These are phyloP conservation scores for Acrodontium crateriforme DNA, from an alignment of 2,329 filamentous ascomycete species.

Conservation along the genomic window DNA sequence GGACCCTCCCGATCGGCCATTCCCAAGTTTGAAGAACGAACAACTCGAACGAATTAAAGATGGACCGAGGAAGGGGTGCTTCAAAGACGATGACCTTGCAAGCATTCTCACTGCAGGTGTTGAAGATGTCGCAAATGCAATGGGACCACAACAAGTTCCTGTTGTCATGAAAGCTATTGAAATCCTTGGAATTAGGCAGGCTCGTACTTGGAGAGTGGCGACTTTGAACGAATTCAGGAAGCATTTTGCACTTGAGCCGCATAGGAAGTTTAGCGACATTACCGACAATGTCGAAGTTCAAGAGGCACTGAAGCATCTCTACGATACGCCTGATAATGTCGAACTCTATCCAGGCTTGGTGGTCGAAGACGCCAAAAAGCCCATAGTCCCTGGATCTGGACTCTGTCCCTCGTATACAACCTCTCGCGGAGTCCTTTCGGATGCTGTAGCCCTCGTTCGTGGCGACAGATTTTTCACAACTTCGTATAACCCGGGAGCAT, in stretches of 20 bases:
- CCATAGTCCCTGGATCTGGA: constrained; percentile 38
- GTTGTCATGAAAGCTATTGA: constrained; percentile 47
- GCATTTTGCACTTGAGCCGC: constrained; percentile 46
- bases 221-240: constrained; percentile 52
- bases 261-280: constrained; percentile 45
- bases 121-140: constrained; percentile 46
- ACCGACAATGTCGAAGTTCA: constrained; percentile 44
- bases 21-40: constrained; percentile 20
- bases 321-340: constrained; percentile 50
- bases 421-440: constrained; percentile 43
- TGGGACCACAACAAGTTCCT: constrained; percentile 47
- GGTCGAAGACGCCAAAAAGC: constrained; percentile 42
- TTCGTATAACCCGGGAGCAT: constrained; percentile 21
- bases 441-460: constrained; percentile 45
- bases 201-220: constrained; percentile 46
- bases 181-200: constrained; percentile 48
- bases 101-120: constrained; percentile 43
- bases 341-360: constrained; percentile 58
- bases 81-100: constrained; percentile 45
- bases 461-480: constrained; percentile 46
- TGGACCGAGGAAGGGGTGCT: constrained; percentile 33
- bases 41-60: constrained; percentile 16
- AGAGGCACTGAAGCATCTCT: constrained; percentile 42
- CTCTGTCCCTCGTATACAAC: constrained; percentile 41
- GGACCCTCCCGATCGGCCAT: constrained; percentile 20